Percentiles rank a stretch among this genome's conserved stretches.
These are phyloP conservation scores for Bolboschoenus planiculmis DNA, from an alignment of 176 grass and related monocot species.

Conservation along the genomic window DNA sequence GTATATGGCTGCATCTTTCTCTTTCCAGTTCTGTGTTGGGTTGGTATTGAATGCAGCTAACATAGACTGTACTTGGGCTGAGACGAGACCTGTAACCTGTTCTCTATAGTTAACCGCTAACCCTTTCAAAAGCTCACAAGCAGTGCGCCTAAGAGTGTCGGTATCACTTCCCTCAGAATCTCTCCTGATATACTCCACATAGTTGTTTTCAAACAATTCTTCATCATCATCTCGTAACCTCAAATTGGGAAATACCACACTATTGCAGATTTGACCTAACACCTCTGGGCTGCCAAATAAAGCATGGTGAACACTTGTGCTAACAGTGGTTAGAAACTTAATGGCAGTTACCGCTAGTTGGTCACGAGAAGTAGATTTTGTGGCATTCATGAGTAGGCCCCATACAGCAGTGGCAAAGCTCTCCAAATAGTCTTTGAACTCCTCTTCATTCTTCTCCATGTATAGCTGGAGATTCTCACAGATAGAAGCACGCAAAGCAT, in stretches of 20 bases:
- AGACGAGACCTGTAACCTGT: constrained; percentile 63
- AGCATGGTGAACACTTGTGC: constrained; percentile 81
- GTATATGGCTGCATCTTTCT: constrained; percentile 92
- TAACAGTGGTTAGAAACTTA: constrained; percentile 86
- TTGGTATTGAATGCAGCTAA: constrained; percentile 55
- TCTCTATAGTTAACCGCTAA: constrained; percentile 79
- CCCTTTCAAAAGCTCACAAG: constrained; percentile 71
- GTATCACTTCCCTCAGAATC: constrained; percentile 89
- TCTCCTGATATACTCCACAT: constrained; percentile 87
- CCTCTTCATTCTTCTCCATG: constrained; percentile 98
- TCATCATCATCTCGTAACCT: constrained; percentile 87
- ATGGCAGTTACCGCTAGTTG: constrained; percentile 82
- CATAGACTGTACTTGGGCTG: constrained; percentile 77
- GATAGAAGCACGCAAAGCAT: constrained; percentile 59
- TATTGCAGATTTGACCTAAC: constrained; percentile 73
- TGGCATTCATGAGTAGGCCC: constrained; percentile 57
- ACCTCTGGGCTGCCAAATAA: constrained; percentile 63
- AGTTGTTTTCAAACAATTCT: constrained; percentile 86
- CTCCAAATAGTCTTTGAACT: constrained; percentile 66
- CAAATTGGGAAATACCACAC: constrained; percentile 89
- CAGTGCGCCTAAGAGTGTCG: constrained; percentile 70
- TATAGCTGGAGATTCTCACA: constrained; percentile 94
- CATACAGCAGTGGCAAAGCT: constrained; percentile 85
- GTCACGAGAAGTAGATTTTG: constrained; percentile 37
- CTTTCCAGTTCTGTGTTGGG: constrained; percentile 73